These are phyloP conservation scores for Vitis labrusca DNA, from an alignment of 164 flowering plant species.

Conservation along the genomic window DNA sequence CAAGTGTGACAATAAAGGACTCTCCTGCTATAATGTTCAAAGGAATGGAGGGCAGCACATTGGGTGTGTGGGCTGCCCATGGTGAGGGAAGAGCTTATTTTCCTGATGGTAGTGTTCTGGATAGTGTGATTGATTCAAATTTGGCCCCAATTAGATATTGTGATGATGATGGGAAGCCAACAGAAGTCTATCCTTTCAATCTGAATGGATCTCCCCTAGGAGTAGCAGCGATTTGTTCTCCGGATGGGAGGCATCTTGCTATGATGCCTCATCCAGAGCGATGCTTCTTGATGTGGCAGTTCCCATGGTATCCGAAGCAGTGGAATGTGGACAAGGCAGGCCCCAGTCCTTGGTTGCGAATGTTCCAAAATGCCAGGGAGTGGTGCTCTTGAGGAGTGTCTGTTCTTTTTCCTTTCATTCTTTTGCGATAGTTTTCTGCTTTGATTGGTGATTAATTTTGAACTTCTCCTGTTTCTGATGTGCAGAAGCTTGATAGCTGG, in stretches of 20 bases:
- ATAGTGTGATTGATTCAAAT: constrained; percentile 43
- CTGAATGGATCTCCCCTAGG: constrained; percentile 92
- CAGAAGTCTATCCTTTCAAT: constrained; percentile 85
- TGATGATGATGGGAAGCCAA: constrained; percentile 75
- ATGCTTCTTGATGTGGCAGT: constrained; percentile 97
- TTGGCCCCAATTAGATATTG: constrained; percentile 88
- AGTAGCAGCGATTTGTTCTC: constrained; percentile 86
- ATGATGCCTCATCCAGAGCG: constrained; percentile 99
- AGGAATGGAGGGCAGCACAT: constrained; percentile 91
- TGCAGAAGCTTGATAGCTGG: background rate
- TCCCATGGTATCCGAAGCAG: constrained; percentile 87
- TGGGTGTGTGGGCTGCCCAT: constrained; percentile 98
- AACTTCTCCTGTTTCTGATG: background rate
- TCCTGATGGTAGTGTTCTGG: constrained; percentile 64
- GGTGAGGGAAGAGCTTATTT: constrained; percentile 97
- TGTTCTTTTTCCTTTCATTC: background rate
- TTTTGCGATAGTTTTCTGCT: background rate
- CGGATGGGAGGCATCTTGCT: constrained; percentile 94
- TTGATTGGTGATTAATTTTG: background rate
- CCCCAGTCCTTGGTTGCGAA: constrained; percentile 85
- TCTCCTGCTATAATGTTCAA: constrained; percentile 87
- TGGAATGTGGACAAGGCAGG: constrained; percentile 81
- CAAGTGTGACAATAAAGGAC: constrained; percentile 75
- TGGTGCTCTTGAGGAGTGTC: constrained; percentile 57
- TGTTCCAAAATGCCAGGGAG: constrained; percentile 94